Base-by-base conservation (phyloP, 2,329 filamentous ascomycete species). In the Waltergamsia citrina region DNA sequence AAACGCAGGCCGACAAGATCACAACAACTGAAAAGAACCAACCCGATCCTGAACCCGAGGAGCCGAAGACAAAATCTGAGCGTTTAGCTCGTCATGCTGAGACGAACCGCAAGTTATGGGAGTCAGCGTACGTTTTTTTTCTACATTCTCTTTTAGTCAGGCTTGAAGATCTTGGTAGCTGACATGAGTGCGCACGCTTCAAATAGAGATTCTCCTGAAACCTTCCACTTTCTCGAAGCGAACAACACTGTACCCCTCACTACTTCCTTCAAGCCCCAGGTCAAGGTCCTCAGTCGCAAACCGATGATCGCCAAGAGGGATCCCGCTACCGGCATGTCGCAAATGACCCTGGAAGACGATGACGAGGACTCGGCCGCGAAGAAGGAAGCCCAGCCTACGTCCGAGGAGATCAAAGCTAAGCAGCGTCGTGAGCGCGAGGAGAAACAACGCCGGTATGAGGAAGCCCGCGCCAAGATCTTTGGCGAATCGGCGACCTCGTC, bases 381-480 rank as follows among this genome's bases (percentile, higher is more conserved):
- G 35, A 77, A 74, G 51, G 72, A 74, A 41, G 64, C 69, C 15
- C 76, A 78, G 45, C 72, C 76, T 28, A 82, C 76, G 1, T 73
- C 81, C 4, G 84, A 90, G 47, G 82, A 94, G 61, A 73, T 87
- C 22, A 78, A 83, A 41, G 74, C 78, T 17, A 82, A 82, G 50
- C 84, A 88, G 34, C 77, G 86, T 52, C 71, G 74, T 32, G 85
- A 94, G 46, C 74, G 78, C 8, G 87, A 93, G 51, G 87, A 94
- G 61, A 94, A 92, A 63, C 84, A 94, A 62, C 78, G 78, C 37
- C 82, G 83, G 40, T 95, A 95, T 53, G 84, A 93, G 40, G 87
- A 94, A 61, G 85, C 80, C 6, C 73, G 90, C 20, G 85, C 90
- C 47, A 82, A 87, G 53, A 80, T 95, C 36, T 90, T 95, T 56